These are phyloP conservation scores for Gryganskiella cystojenkinii DNA, from an alignment of 192 early-diverging fungal species.

Conservation along the genomic window DNA sequence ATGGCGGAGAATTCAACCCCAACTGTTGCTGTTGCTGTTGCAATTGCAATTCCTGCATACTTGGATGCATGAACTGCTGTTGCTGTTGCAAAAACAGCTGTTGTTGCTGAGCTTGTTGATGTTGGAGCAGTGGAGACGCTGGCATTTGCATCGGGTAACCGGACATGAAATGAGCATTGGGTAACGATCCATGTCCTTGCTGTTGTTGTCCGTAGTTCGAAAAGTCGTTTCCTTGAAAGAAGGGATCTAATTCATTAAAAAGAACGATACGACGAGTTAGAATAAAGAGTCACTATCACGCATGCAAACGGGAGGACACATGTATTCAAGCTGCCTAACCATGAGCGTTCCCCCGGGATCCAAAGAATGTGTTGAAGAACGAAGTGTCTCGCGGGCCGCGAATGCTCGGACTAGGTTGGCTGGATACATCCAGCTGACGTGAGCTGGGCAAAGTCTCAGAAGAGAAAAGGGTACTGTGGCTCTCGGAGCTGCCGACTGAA, in stretches of 20 bases:
- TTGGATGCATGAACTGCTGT: conserved; percentile 1
- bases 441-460: neutral
- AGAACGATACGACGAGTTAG: too few species aligned
- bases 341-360: conserved; percentile 26
- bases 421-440: conserved; percentile 1
- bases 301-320: too few species aligned
- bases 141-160: conserved; percentile 38
- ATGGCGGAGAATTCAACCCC: conserved; percentile 12
- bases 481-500: neutral
- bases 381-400: conserved; percentile 27
- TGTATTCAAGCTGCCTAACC: conserved; percentile 26
- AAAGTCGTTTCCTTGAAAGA: conserved; percentile 28
- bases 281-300: too few species aligned
- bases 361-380: conserved; percentile 46
- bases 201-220: conserved; percentile 28
- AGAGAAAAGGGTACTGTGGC: conserved; percentile 8
- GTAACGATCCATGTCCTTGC: conserved; percentile 34
- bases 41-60: neutral
- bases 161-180: conserved; percentile 29
- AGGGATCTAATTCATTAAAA: too few species aligned
- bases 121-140: conserved; percentile 17
- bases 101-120: conserved; percentile 6
- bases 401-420: conserved; percentile 10
- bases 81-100: conserved; percentile 15
- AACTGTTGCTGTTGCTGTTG: conserved; percentile 26